Evolutionary conservation across 345 rosid species (phyloP).

Genomic region (Microcos paniculata): DNA sequence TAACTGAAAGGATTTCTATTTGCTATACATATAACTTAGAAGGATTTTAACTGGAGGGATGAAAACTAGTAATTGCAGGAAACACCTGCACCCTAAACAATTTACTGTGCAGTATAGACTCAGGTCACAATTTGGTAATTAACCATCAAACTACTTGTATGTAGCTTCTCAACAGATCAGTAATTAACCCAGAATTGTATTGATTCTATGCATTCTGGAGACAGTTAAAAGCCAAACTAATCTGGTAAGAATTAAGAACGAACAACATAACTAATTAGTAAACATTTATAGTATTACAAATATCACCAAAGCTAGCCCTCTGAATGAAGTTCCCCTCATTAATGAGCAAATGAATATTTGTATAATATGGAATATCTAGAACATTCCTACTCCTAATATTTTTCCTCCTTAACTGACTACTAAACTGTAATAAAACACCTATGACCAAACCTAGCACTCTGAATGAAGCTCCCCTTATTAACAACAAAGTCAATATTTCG

Average conservation of each 20-base stretch:
- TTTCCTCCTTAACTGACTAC: too few species aligned
- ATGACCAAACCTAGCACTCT: background rate
- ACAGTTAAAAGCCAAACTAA: background rate
- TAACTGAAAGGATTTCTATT: background rate
- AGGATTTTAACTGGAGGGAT: too few species aligned
- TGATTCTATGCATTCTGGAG: too few species aligned
- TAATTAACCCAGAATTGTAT: background rate
- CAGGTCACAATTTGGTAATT: background rate
- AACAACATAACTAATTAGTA: background rate
- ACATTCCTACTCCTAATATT: too few species aligned
- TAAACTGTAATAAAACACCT: too few species aligned
- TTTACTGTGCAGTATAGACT: background rate
- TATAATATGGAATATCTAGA: too few species aligned
- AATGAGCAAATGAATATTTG: too few species aligned
- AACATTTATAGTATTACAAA: background rate
- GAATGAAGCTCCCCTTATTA: background rate
- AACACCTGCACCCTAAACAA: background rate
- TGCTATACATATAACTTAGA: too few species aligned
- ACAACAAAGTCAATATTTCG: background rate
- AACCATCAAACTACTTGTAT: background rate
- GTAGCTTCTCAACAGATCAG: background rate
- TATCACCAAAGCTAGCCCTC: too few species aligned
- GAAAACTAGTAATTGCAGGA: slow-evolving; percentile 6
- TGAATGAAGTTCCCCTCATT: too few species aligned
- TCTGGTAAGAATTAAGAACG: background rate